Conservation (phyloP, 23 red algal genomes). For the Agarophyton chilense region DNA sequence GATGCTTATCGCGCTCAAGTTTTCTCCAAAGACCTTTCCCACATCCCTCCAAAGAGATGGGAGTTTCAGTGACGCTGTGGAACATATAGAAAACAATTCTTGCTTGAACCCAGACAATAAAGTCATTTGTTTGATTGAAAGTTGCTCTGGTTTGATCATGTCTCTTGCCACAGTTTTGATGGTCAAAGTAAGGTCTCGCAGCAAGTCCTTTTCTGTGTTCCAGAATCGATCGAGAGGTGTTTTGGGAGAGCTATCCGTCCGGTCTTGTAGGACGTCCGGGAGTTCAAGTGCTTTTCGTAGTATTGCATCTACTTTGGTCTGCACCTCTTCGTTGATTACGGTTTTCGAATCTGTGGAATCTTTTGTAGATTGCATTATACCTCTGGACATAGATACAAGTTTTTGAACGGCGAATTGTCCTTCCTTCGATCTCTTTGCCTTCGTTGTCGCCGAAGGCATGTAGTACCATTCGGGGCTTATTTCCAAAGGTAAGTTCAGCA, state of each 20-base stretch:
- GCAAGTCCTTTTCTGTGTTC: background rate
- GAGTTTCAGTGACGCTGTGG: background rate
- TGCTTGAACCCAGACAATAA: background rate
- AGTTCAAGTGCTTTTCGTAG: background rate
- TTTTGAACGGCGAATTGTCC: background rate
- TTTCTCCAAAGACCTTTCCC: background rate
- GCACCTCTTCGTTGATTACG: background rate
- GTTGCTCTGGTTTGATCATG: background rate
- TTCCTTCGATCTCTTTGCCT: background rate
- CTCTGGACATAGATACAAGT: constrained; percentile 4
- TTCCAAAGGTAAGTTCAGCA: constrained; percentile 21
- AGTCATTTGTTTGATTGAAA: background rate
- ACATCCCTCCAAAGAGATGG: constrained; percentile 30
- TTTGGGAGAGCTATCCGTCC: background rate
- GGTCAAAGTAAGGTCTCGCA: background rate
- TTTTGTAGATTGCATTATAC: background rate
- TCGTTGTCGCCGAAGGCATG: constrained; percentile 47
- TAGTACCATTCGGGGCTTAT: constrained; percentile 41
- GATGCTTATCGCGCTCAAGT: background rate
- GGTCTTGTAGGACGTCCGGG: background rate
- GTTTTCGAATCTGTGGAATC: background rate
- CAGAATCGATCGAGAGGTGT: constrained; percentile 29
- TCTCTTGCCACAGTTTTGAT: constrained; percentile 9
- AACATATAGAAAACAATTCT: constrained; percentile 22
- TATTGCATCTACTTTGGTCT: background rate